A percentile compares a stretch with the other conserved stretches of the same genome.
Conservation (phyloP, 2,329 filamentous ascomycete species). For the Mollisia scopiformis region DNA sequence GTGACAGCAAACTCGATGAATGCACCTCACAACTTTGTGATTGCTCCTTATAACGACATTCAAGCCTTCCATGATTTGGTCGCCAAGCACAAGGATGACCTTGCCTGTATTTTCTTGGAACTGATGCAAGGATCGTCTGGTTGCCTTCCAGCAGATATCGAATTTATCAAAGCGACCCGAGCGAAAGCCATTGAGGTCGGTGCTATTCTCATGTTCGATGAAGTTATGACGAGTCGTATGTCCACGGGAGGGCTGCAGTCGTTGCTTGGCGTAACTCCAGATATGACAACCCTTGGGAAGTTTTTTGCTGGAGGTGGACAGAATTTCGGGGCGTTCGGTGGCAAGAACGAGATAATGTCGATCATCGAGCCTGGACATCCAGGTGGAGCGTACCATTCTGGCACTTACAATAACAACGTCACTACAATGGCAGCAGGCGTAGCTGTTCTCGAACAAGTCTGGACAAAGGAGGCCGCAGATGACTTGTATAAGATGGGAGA, state of each 20-base stretch:
- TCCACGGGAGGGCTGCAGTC: constrained; percentile 51
- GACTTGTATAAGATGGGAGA: constrained; percentile 13
- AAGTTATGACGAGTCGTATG: constrained; percentile 70
- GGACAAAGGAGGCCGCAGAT: constrained; percentile 14
- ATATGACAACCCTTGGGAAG: constrained; percentile 67
- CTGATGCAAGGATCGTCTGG: constrained; percentile 67
- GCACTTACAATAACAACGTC: constrained; percentile 70
- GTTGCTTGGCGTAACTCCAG: constrained; percentile 50
- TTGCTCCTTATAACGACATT: constrained; percentile 65
- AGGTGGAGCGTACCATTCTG: constrained; percentile 53
- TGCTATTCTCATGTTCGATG: constrained; percentile 69
- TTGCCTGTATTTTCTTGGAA: constrained; percentile 61
- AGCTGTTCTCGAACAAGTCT: constrained; percentile 17
- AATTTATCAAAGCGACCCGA: constrained; percentile 20
- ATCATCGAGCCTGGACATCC: constrained; percentile 54
- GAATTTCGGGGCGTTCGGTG: constrained; percentile 68
- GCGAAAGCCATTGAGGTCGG: constrained; percentile 36
- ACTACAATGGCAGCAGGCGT: constrained; percentile 55
- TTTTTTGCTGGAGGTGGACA: constrained; percentile 68
- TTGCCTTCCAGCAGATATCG: constrained; percentile 47
- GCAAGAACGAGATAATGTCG: constrained; percentile 57
- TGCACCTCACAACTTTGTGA: constrained; percentile 37
- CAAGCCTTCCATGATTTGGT: constrained; percentile 47
- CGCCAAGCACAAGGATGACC: constrained; percentile 38
- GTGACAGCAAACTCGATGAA: constrained; percentile 24